Base-by-base conservation (phyloP, 139 green algal species). In the Chlamydomonas incerta region DNA sequence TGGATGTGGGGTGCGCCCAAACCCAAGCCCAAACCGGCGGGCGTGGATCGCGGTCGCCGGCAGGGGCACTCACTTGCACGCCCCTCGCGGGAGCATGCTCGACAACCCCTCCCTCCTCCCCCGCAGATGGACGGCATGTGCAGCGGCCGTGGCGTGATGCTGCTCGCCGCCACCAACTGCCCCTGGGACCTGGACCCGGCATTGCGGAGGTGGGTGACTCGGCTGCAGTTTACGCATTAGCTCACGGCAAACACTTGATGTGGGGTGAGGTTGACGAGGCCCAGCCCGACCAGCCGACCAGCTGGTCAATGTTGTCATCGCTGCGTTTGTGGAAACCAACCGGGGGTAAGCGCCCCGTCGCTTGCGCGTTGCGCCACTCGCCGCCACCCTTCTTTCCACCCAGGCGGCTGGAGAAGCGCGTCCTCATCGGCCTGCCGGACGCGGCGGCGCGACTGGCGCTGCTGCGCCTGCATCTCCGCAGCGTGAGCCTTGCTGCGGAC, bases 161-260 rank as follows among this genome's bases (percentile, higher is more conserved):
- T 99, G 58, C 92, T 99, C 37, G 97, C 96, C 0, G 96, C 96
- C 58, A 99, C 97, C 62, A 99, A 99, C 93, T 98, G 97, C 90
- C 97, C 97, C 11, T 98, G 96, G 96, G 95, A 98, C 87, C 93
- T 99, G 21, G 96, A 98, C 70, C 96, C 98, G 83, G 96, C 96
- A 3, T 90, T 99, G 88, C 84, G 95, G 47, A 79, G 37, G 77
- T 71, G 50, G 5, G 21, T 60, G 34, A n/a, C n/a, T n/a, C n/a
- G n/a, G n/a, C n/a, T n/a, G n/a, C n/a, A n/a, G n/a, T n/a, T n/a
- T n/a, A n/a, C n/a, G n/a, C n/a, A n/a, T n/a, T n/a, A n/a, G n/a
- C n/a, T n/a, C n/a, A n/a, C n/a, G n/a, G n/a, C n/a, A n/a, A n/a
- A n/a, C n/a, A n/a, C n/a, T n/a, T n/a, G n/a, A n/a, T n/a, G n/a